phyloP scores from a whole-genome alignment of 1,284 basidiomycete genomes.

The Ceratobasidium sp. region DNA sequence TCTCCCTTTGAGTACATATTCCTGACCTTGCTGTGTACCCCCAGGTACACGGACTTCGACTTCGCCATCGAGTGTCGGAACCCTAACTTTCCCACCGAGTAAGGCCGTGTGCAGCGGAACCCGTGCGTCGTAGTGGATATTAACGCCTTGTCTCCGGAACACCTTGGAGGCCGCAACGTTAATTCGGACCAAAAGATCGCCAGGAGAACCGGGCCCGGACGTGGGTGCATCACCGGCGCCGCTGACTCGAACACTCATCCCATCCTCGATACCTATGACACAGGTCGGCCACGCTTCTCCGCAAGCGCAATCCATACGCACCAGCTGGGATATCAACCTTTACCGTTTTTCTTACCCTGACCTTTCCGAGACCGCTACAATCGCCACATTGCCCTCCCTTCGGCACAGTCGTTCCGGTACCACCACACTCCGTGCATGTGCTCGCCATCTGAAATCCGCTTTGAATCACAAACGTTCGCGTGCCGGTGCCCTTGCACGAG shows the following conservation, averaged over 20 bases:
- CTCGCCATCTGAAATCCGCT: constrained; percentile 98
- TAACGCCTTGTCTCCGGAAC: constrained; percentile 92
- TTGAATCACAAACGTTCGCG: constrained; percentile 90
- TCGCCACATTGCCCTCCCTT: constrained; percentile 79
- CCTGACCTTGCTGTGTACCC: constrained; percentile 96
- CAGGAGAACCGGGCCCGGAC: constrained; percentile 76
- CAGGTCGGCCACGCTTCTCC: constrained; percentile 5
- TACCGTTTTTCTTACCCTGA: constrained; percentile 81
- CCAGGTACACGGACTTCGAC: constrained; percentile 93
- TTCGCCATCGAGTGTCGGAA: constrained; percentile 95
- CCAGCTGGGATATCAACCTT: constrained; percentile 89
- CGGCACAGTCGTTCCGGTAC: constrained; percentile 85
- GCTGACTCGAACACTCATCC: constrained; percentile 90
- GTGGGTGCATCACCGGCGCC: constrained; percentile 89
- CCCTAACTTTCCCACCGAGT: constrained; percentile 89
- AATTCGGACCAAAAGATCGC: constrained; percentile 91
- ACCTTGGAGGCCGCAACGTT: constrained; percentile 83
- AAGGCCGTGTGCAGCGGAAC: constrained; percentile 94
- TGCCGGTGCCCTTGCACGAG: constrained; percentile 88
- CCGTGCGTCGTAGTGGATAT: constrained; percentile 90
- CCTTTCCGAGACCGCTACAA: constrained; percentile 90
- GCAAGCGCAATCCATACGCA: constrained; percentile 54
- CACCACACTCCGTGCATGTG: constrained; percentile 87
- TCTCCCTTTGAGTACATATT: constrained; percentile 92
- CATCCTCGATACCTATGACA: constrained; percentile 88